Evolutionary conservation across 2,329 filamentous ascomycete genomes (phyloP).

Genomic region (Grosmannia huntii): DNA sequence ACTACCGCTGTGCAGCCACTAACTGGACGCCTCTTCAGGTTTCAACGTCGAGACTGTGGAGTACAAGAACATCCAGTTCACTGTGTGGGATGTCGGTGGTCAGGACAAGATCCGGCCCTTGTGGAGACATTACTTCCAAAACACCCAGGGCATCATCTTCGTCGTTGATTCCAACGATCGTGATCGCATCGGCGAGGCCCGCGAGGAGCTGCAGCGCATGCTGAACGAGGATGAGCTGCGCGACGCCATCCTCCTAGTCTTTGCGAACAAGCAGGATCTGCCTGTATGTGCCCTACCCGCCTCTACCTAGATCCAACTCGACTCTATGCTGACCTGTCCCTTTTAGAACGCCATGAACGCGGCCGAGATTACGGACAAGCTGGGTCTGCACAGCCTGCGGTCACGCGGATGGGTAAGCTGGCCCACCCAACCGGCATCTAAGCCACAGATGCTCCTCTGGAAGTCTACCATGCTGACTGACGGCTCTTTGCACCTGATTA

Average conservation of each 20-base stretch:
- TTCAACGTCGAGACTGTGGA: constrained; percentile 99
- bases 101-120: constrained; percentile 99
- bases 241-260: constrained; percentile 91
- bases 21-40: constrained; percentile 33
- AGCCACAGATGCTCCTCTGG: background rate
- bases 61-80: constrained; percentile 99
- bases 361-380: constrained; percentile 99
- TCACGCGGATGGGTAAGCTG: constrained; percentile 92
- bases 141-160: constrained; percentile 99
- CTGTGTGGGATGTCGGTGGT: constrained; percentile 99
- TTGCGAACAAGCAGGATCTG: constrained; percentile 99
- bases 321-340: background rate
- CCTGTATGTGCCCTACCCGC: constrained; percentile 49
- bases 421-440: background rate
- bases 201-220: constrained; percentile 94
- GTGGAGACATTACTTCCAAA: constrained; percentile 99
- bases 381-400: constrained; percentile 97
- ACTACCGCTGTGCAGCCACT: background rate
- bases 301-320: background rate
- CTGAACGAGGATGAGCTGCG: constrained; percentile 98
- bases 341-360: constrained; percentile 95
- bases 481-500: constrained; percentile 20
- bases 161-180: constrained; percentile 98
- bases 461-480: background rate
- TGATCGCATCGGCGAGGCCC: constrained; percentile 92